These are phyloP conservation scores for Aspergillus pseudonomiae DNA, from an alignment of 2,329 filamentous ascomycete species.

Conservation along the genomic window DNA sequence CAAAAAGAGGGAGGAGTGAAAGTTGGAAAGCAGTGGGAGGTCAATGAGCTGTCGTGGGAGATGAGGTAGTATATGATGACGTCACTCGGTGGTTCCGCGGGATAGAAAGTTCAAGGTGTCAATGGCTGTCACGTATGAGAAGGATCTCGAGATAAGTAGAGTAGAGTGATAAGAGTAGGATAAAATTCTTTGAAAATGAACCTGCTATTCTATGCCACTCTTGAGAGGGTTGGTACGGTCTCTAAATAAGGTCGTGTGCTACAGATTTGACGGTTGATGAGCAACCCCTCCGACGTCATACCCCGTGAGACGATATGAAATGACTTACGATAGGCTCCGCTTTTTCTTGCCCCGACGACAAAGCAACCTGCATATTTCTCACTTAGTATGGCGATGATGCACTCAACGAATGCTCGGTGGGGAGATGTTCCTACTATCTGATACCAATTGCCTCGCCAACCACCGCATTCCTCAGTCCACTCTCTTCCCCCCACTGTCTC, in stretches of 20 bases:
- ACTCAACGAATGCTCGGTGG: neutral
- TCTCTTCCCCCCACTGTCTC: conserved; percentile 1
- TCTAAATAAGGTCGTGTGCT: conserved; percentile 7
- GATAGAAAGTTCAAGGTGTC: neutral
- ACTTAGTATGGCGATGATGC: neutral
- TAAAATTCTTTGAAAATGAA: neutral
- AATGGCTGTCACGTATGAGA: neutral
- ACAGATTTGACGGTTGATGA: neutral
- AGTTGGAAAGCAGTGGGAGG: neutral
- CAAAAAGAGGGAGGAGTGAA: neutral
- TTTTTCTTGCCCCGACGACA: neutral
- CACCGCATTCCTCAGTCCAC: conserved; percentile 11
- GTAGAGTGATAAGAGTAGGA: neutral
- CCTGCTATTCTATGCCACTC: neutral
- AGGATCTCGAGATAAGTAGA: no score
- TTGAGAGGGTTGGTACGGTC: neutral
- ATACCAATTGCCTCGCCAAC: conserved; percentile 21
- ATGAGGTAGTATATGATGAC: conserved; percentile 23
- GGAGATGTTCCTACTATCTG: neutral
- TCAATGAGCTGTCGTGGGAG: neutral
- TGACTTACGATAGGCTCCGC: neutral
- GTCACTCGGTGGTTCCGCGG: conserved; percentile 17
- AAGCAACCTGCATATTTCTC: neutral
- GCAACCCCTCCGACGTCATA: conserved; percentile 9
- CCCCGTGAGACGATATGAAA: neutral